Percentiles rank a stretch among this genome's conserved stretches.
These are phyloP conservation scores for Dalbergia oliveri DNA, from an alignment of 306 rosid genomes.

Conservation along the genomic window DNA sequence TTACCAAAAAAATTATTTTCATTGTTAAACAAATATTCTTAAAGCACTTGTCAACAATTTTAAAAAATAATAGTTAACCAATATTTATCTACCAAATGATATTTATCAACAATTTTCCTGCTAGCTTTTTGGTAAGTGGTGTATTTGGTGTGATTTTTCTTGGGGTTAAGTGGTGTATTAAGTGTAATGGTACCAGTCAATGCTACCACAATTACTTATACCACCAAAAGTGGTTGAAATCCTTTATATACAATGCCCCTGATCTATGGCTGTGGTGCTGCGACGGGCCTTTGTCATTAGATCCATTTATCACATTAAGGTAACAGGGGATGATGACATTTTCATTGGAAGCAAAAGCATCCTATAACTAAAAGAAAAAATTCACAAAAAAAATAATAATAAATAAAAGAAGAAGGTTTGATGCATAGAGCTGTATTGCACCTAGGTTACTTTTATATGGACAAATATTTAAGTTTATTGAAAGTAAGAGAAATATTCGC, in stretches of 20 bases:
- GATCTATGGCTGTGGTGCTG: background rate
- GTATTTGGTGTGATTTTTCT: background rate
- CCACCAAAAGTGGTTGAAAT: slow-evolving; percentile 36
- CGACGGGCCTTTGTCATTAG: background rate
- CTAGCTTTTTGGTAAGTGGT: background rate
- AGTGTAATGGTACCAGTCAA: slow-evolving; percentile 1
- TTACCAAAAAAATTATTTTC: background rate
- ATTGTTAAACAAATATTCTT: too few species aligned
- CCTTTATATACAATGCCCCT: background rate
- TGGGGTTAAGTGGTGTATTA: slow-evolving; percentile 1
- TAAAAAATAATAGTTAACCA: background rate
- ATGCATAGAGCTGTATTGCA: too few species aligned
- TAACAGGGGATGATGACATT: background rate
- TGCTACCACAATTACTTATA: slow-evolving; percentile 16
- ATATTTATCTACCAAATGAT: background rate
- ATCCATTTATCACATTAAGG: background rate
- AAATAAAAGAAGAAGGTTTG: too few species aligned
- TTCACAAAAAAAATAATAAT: too few species aligned
- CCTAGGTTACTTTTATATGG: too few species aligned
- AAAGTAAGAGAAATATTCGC: too few species aligned
- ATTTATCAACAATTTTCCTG: too few species aligned
- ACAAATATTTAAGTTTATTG: too few species aligned
- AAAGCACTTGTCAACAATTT: background rate
- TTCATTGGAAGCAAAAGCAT: background rate
- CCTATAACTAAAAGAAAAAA: too few species aligned